Evolutionary conservation across 2,329 filamentous ascomycete species (phyloP), one percentile per base, ranked within the genome.

Genomic region (Diaporthe citrichinensis): DNA sequence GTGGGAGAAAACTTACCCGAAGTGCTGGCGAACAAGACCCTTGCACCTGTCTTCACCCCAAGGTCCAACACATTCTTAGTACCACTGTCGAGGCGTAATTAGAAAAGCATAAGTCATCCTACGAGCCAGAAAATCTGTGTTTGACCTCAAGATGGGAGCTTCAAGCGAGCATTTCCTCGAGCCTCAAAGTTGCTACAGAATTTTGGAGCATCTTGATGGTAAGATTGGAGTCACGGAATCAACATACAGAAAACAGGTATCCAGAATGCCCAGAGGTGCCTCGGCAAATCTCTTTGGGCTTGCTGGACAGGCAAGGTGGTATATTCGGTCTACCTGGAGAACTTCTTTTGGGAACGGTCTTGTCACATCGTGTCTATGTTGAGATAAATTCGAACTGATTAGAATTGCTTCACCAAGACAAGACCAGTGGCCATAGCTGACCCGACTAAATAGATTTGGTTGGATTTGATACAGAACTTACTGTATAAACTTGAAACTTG

Each of bases 41-140:
- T 28, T 15, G 49, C 49, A 53, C 49, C 49, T 6, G n/a, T 53
- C 49, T 53, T 53, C 1, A 0, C 49, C 15, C 49, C 49, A 25
- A 53, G 49, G n/a, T 53, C 49, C 49, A 53, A 53, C 49, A 53
- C 49, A 25, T 53, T 53, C 23, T 53, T 53, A n/a, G 49, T 53
- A 53, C 49, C 49, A 53, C 49, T 53, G 49, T 15, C 4, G n/a
- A 25, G 49, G 49, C 49, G 3, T 53, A n/a, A 25, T 53, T 15
- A 53, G 49, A 9, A 28, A 28, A 53, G 49, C 49, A 53, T 25
- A 25, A 53, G 8, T 25, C 10, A 25, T 53, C 49, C 5, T 3
- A 15, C 23, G 1, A 53, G 10, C n/a, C 49, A 15, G 49, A 53
- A 25, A 14, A 53, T 53, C 23, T 25, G 23, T 25, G 23, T 25